Evolutionary conservation across 1,284 basidiomycete genomes (phyloP).

Genomic region (Mycena citricolor): DNA sequence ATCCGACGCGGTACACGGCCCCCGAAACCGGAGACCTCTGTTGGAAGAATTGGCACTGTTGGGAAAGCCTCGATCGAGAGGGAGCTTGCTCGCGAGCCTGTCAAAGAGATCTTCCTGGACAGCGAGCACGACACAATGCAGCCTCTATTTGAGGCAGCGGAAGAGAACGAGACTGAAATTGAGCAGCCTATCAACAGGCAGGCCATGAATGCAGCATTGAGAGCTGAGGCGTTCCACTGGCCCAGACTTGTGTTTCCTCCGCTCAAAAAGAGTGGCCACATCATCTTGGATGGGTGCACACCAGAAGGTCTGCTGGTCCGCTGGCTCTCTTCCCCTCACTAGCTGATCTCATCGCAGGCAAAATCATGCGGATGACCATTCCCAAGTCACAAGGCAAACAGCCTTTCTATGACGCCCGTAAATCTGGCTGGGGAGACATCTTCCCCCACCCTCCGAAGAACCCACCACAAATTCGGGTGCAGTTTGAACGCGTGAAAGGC

Average conservation of each 20-base stretch:
- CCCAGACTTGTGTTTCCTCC: slow-evolving; percentile 90
- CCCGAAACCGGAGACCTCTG: slow-evolving; percentile 33
- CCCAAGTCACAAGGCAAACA: slow-evolving; percentile 94
- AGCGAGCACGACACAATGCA: slow-evolving; percentile 33
- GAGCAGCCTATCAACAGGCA: slow-evolving; percentile 24
- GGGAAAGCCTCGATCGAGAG: slow-evolving; percentile 47
- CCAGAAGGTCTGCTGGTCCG: slow-evolving; percentile 55
- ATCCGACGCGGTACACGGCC: slow-evolving; percentile 80
- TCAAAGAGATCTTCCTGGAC: slow-evolving; percentile 47
- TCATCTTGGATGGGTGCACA: slow-evolving; percentile 90
- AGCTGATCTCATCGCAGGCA: slow-evolving; percentile 49
- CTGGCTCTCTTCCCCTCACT: slow-evolving; percentile 6
- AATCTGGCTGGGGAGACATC: slow-evolving; percentile 90
- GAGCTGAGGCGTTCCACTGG: slow-evolving; percentile 79
- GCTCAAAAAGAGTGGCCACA: slow-evolving; percentile 89
- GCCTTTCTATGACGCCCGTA: slow-evolving; percentile 92
- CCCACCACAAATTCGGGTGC: slow-evolving; percentile 61
- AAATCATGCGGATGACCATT: slow-evolving; percentile 88
- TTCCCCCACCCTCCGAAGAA: slow-evolving; percentile 89
- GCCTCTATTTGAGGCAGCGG: slow-evolving; percentile 14
- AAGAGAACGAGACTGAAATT: slow-evolving; percentile 1
- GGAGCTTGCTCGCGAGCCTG: slow-evolving; percentile 33
- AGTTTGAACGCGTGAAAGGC: slow-evolving; percentile 36
- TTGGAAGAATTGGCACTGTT: slow-evolving; percentile 70
- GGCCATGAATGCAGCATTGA: slow-evolving; percentile 49